These are phyloP conservation scores for Boletus tomentosulus DNA, from an alignment of 768 basidiomycete species.

Conservation along the genomic window DNA sequence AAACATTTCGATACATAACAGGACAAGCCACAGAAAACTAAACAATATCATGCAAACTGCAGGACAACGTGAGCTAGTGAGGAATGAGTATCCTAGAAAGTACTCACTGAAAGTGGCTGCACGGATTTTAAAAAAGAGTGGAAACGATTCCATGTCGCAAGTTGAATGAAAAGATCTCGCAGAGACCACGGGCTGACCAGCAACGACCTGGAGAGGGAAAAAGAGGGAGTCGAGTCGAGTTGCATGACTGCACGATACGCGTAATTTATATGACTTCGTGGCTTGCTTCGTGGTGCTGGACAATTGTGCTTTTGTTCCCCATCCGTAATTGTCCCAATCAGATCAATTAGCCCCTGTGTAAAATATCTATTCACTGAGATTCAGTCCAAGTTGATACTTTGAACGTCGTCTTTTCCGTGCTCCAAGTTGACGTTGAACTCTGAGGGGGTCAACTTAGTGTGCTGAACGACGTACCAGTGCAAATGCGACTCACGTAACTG, in stretches of 20 bases:
- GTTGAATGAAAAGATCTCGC: conserved; percentile 11
- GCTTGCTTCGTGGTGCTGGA: neutral
- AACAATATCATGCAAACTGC: conserved; percentile 42
- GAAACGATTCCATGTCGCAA: conserved; percentile 28
- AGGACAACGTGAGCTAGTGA: neutral
- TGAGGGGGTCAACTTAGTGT: neutral
- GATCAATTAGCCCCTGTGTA: conserved; percentile 17
- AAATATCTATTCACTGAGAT: neutral
- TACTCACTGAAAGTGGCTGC: conserved; percentile 27
- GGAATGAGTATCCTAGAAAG: neutral
- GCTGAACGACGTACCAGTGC: neutral
- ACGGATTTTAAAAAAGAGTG: conserved; percentile 29
- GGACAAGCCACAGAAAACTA: conserved; percentile 45
- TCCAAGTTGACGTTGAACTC: neutral
- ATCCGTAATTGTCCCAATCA: neutral
- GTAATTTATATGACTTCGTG: conserved; percentile 5
- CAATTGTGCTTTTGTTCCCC: conserved; percentile 24
- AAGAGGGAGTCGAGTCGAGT: neutral
- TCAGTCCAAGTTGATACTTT: neutral
- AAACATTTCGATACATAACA: conserved; percentile 45
- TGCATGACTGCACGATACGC: neutral
- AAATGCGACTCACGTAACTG: neutral
- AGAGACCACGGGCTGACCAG: conserved; percentile 19
- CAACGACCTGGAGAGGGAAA: conserved; percentile 18
- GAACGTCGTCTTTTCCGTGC: neutral